These are phyloP conservation scores for Vitis amurensis DNA, from an alignment of 164 flowering plant genomes.

Conservation along the genomic window DNA sequence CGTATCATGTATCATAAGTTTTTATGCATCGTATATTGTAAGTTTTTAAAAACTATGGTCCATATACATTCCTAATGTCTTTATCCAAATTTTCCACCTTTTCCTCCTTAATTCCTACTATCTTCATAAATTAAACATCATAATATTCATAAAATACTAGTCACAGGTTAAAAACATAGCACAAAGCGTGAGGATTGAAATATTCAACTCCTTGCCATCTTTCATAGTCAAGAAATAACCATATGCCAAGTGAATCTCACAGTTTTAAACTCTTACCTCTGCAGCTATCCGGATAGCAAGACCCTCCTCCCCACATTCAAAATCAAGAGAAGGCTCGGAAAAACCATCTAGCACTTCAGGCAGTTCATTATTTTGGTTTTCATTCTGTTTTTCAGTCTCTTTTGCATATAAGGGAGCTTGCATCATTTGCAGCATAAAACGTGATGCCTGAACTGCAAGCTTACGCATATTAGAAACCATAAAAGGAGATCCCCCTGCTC, in stretches of 20 bases:
- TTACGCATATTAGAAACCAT: slow-evolving; percentile 76
- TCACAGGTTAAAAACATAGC: neutral
- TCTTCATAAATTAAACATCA: too few species aligned
- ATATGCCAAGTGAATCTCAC: neutral
- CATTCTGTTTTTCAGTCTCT: slow-evolving; percentile 35
- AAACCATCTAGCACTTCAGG: slow-evolving; percentile 31
- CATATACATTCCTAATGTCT: neutral
- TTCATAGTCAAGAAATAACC: neutral
- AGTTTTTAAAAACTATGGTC: too few species aligned
- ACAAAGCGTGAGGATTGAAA: neutral
- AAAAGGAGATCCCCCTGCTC: slow-evolving; percentile 56
- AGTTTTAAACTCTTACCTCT: slow-evolving; percentile 51
- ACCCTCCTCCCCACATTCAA: slow-evolving; percentile 82
- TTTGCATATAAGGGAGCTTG: slow-evolving; percentile 67
- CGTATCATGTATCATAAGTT: too few species aligned
- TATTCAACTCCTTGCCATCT: neutral
- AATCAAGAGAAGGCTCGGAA: slow-evolving; percentile 37
- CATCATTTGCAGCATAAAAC: slow-evolving; percentile 96
- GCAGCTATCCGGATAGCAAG: slow-evolving; percentile 82
- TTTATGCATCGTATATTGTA: too few species aligned
- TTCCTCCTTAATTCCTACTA: too few species aligned
- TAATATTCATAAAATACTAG: too few species aligned
- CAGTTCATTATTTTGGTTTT: slow-evolving; percentile 16
- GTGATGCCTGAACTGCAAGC: slow-evolving; percentile 86
- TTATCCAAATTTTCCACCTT: neutral